Evolutionary conservation across 495 filamentous ascomycete species (phyloP), one percentile per base, ranked within the genome.

Genomic region (Xylona heveae): DNA sequence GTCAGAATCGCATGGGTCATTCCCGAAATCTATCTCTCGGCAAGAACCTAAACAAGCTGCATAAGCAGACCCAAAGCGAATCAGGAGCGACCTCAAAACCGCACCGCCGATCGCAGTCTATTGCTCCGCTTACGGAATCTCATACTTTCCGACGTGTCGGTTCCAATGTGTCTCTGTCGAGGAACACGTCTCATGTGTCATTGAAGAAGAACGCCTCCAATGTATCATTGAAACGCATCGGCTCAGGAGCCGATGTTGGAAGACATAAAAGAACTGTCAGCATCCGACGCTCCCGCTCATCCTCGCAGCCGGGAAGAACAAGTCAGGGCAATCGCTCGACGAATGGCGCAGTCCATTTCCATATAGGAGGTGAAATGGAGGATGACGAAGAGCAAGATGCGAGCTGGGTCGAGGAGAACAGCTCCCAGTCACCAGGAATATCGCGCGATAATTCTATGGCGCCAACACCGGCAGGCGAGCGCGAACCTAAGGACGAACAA

Each of bases 381-480:
- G 36, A 38, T 24, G 36, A n/a, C n/a, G n/a, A 38, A 8, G 36
- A 24, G 14, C 29, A 19, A 38, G 36, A 38, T 24, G 36, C 29
- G 16, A 32, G 30, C 30, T 38, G 36, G 36, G 28, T 30, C 4
- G 32, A 38, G 20, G 28, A 17, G 9, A 38, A 30, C 17, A 36
- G 19, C 20, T 36, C 34, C 16, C 23, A 38, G 34, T 38, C 36
- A 9, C 36, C 34, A n/a, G 24, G 8, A 16, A 24, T 25, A 14
- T 16, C 36, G n/a, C 26, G 35, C 9, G 8, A 25, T 9, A 37
- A 28, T 6, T 7, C 16, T 15, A 8, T 25, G 8, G 8, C 7
- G 13, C 23, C 23, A 7, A 13, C 23, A 7, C 8, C 23, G 7
- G 23, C 8, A 25, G 13, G 23, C 7, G 7, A 25, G 23, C 23